Percentiles rank a stretch among this genome's conserved stretches.
These are phyloP conservation scores for Blastocystis sp. DNA, from an alignment of 352 stramenopile species.

Conservation along the genomic window DNA sequence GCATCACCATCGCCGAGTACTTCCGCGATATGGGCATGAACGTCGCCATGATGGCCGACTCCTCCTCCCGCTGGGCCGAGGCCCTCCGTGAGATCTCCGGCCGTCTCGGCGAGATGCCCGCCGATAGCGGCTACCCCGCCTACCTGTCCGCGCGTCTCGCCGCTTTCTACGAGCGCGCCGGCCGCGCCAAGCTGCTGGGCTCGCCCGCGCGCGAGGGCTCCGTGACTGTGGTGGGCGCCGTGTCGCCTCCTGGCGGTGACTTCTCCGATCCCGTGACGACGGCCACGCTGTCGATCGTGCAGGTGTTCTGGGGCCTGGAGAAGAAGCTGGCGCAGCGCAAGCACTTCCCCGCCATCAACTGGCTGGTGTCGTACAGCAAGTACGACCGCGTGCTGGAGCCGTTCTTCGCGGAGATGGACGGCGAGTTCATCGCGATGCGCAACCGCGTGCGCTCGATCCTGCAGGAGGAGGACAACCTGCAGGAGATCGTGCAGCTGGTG, in stretches of 20 bases:
- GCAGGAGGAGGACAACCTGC: slow-evolving; percentile 77
- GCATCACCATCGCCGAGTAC: slow-evolving; percentile 96
- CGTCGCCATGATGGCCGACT: slow-evolving; percentile 99
- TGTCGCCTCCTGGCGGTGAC: slow-evolving; percentile 95
- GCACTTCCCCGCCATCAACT: slow-evolving; percentile 99
- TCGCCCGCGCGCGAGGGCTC: slow-evolving; percentile 92
- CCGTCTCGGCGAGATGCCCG: slow-evolving; percentile 98
- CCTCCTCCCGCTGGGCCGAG: slow-evolving; percentile 97
- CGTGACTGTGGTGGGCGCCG: slow-evolving; percentile 96
- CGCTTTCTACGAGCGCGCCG: slow-evolving; percentile 98
- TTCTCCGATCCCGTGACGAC: slow-evolving; percentile 98
- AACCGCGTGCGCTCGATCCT: slow-evolving; percentile 88
- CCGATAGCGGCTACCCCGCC: slow-evolving; percentile 91
- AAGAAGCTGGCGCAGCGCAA: slow-evolving; percentile 99
- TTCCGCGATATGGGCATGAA: slow-evolving; percentile 98
- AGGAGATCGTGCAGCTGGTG: slow-evolving; percentile 98
- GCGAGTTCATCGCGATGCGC: slow-evolving; percentile 91
- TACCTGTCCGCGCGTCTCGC: slow-evolving; percentile 96
- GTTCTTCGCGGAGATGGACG: slow-evolving; percentile 95
- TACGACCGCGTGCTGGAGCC: slow-evolving; percentile 99
- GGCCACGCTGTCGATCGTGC: slow-evolving; percentile 96
- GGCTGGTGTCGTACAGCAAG: slow-evolving; percentile 99
- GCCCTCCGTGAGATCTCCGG: slow-evolving; percentile 98
- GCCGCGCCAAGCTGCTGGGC: slow-evolving; percentile 91
- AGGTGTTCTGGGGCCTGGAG: slow-evolving; percentile 97